Percentiles rank a stretch among this genome's conserved stretches.
These are phyloP conservation scores for Phytophthora pseudosyringae DNA, from an alignment of 352 stramenopile genomes.

Conservation along the genomic window DNA sequence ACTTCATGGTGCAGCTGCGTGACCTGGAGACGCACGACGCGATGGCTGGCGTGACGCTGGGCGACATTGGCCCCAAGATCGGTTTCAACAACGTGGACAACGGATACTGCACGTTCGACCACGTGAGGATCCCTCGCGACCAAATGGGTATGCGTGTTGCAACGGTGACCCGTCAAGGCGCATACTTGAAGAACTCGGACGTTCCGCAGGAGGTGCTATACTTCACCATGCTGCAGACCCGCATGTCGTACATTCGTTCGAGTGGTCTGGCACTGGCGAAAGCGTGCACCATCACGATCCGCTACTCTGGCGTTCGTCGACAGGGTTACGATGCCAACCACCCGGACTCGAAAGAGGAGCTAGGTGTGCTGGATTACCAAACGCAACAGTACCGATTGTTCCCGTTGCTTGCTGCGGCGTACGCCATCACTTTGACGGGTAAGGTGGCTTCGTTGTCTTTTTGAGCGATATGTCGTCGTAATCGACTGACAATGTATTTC, in stretches of 20 bases:
- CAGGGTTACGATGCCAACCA: conserved; percentile 84
- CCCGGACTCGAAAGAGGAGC: conserved; percentile 64
- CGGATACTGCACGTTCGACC: conserved; percentile 64
- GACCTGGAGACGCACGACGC: conserved; percentile 83
- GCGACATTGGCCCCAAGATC: conserved; percentile 76
- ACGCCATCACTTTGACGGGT: conserved; percentile 87
- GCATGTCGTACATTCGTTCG: conserved; percentile 70
- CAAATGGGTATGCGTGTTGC: conserved; percentile 75
- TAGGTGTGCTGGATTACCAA: conserved; percentile 95
- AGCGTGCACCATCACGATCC: conserved; percentile 92
- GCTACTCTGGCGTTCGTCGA: conserved; percentile 93
- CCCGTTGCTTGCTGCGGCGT: conserved; percentile 90
- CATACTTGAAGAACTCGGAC: conserved; percentile 63
- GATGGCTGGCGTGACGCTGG: conserved; percentile 57
- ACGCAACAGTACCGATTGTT: conserved; percentile 96
- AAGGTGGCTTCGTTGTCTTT: neutral
- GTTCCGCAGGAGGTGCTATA: conserved; percentile 70
- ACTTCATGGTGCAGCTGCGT: conserved; percentile 96
- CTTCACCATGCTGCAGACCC: conserved; percentile 84
- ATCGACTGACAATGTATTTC: conserved; percentile 4
- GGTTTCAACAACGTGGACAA: conserved; percentile 82
- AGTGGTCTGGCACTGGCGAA: conserved; percentile 73
- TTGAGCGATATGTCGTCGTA: neutral
- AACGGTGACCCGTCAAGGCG: conserved; percentile 61
- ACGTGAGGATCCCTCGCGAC: conserved; percentile 68